Conservation (phyloP, 148 eudicot genomes). For the Amaranthus cruentus region DNA sequence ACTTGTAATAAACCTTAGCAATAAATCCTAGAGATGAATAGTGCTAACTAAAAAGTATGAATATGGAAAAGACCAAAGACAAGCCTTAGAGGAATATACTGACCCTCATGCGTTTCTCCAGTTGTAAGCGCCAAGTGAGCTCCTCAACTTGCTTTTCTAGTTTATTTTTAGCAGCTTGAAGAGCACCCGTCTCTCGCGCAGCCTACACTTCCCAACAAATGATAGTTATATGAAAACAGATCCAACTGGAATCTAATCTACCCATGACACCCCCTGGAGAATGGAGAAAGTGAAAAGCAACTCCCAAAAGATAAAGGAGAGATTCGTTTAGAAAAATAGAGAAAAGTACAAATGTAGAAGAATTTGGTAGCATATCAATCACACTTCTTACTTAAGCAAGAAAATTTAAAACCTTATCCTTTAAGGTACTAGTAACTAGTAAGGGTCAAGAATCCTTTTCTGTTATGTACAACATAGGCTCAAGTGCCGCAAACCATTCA, state of each 20-base stretch:
- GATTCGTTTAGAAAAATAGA: neutral
- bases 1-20: neutral
- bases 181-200: slow-evolving; percentile 97
- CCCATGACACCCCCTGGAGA: neutral
- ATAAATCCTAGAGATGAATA: neutral
- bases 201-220: slow-evolving; percentile 46
- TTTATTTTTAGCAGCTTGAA: slow-evolving; percentile 98
- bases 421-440: neutral
- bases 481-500: neutral
- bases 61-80: neutral
- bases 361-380: neutral
- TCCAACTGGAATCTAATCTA: neutral
- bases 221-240: neutral
- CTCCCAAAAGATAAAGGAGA: neutral
- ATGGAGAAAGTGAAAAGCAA: too few species aligned
- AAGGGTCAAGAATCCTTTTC: neutral
- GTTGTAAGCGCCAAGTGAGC: slow-evolving; percentile 89
- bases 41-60: neutral
- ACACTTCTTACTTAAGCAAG: neutral
- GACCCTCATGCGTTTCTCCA: slow-evolving; percentile 98
- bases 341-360: neutral
- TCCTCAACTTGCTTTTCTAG: slow-evolving; percentile 99
- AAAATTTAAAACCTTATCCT: neutral
- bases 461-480: neutral
- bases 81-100: slow-evolving; percentile 22